phyloP scores from a whole-genome alignment of 2,329 filamentous ascomycete genomes.

The Pezicula rhizophila region DNA sequence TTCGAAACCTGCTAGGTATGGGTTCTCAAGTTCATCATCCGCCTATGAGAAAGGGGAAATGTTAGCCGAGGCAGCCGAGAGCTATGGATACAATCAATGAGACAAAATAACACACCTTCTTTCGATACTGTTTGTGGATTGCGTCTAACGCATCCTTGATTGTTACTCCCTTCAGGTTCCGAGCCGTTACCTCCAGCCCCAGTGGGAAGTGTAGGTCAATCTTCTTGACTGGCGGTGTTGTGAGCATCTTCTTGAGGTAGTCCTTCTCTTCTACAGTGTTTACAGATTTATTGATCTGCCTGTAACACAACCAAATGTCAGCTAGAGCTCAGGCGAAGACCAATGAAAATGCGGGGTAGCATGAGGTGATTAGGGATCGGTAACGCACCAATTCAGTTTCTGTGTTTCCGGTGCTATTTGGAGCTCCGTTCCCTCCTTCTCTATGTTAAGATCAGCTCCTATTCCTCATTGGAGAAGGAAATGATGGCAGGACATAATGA shows the following conservation, averaged over 20 bases:
- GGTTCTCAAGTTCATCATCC: conserved; percentile 83
- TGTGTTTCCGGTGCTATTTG: conserved; percentile 77
- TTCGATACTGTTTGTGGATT: conserved; percentile 95
- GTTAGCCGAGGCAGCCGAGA: conserved; percentile 11
- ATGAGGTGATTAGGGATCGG: neutral
- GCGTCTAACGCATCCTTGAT: conserved; percentile 96
- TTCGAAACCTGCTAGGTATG: conserved; percentile 90
- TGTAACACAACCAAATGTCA: conserved; percentile 32
- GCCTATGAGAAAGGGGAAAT: conserved; percentile 44
- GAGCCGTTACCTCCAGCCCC: conserved; percentile 79
- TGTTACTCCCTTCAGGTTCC: conserved; percentile 90
- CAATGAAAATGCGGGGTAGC: conserved; percentile 2
- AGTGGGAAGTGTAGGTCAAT: conserved; percentile 90
- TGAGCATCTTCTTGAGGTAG: conserved; percentile 69
- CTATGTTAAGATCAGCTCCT: conserved; percentile 35
- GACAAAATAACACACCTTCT: conserved; percentile 60
- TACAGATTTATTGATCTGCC: conserved; percentile 91
- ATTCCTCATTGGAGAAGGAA: neutral
- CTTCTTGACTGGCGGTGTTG: conserved; percentile 81
- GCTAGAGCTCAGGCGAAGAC: neutral
- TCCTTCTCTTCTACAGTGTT: conserved; percentile 64
- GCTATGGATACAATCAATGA: neutral
- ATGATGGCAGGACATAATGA: neutral
- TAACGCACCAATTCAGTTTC: conserved; percentile 74
- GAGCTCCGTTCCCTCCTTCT: conserved; percentile 66